Conservation (phyloP, 2,329 filamentous ascomycete genomes). For the Teratosphaeria zuluensis region DNA sequence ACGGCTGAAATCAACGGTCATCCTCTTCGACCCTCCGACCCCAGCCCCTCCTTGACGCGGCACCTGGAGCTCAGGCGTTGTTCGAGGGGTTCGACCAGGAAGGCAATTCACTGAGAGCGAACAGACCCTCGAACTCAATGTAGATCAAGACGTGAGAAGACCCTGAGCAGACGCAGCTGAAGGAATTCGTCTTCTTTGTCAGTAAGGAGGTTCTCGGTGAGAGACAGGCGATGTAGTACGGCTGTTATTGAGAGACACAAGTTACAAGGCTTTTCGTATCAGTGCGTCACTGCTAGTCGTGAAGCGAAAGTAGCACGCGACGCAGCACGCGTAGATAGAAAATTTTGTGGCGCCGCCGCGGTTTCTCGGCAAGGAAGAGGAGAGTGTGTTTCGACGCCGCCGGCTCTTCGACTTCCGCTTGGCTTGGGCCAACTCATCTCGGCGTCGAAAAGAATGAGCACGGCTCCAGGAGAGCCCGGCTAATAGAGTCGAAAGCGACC, state of each 20-base stretch:
- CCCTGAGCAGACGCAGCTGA: not conserved
- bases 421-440: not conserved
- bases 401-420: constrained; percentile 3
- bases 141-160: not conserved
- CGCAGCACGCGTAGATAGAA: not conserved
- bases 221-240: not conserved
- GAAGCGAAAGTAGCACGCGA: not conserved
- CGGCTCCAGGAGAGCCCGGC: not conserved
- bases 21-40: not conserved
- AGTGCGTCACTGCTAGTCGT: not conserved
- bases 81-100: not conserved
- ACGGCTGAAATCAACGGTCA: not conserved
- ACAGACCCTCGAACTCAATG: not conserved
- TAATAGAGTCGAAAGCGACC: not conserved
- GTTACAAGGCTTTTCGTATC: not conserved
- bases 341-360: not conserved
- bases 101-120: not conserved
- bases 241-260: not conserved
- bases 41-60: not conserved
- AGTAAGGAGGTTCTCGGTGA: not conserved
- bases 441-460: constrained; percentile 1
- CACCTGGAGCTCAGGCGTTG: not conserved
- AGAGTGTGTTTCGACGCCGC: not conserved
- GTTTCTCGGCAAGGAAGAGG: not conserved
- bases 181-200: not conserved